These are phyloP conservation scores for Populus hybrid DNA, from an alignment of 441 rosid genomes.

Conservation along the genomic window DNA sequence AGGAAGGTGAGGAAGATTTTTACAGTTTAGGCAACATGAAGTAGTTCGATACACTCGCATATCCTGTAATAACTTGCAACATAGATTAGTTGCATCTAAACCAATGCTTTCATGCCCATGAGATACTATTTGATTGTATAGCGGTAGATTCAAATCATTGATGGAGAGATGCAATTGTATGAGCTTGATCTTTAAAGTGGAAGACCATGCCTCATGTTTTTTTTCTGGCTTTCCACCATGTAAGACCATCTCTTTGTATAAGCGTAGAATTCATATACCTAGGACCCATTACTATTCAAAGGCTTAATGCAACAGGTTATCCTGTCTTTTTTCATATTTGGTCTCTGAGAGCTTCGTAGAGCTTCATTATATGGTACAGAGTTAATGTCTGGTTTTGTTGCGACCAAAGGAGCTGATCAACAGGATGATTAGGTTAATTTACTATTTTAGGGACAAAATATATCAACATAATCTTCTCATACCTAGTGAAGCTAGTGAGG, in stretches of 20 bases:
- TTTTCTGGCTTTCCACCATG: constrained; percentile 5
- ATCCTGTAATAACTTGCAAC: constrained; percentile 9
- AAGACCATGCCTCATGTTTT: constrained; percentile 17
- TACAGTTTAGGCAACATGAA: constrained; percentile 42
- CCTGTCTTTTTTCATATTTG: neutral
- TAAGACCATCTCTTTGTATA: neutral
- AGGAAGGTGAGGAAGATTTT: constrained; percentile 90
- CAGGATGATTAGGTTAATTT: neutral
- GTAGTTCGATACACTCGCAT: neutral
- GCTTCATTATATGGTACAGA: neutral
- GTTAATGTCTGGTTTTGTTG: neutral
- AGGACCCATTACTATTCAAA: neutral
- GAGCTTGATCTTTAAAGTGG: constrained; percentile 9
- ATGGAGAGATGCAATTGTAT: neutral
- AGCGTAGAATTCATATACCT: neutral
- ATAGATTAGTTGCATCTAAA: neutral
- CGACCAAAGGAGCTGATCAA: neutral
- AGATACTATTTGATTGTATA: neutral
- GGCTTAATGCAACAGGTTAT: neutral
- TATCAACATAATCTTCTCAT: too few relatives aligned
- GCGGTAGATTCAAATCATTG: neutral
- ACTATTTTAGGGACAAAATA: too few relatives aligned
- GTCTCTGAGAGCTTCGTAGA: neutral
- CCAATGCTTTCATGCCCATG: neutral
- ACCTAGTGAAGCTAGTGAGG: too few relatives aligned